phyloP scores from a whole-genome alignment of 306 rosid genomes.

The Prunus armeniaca region DNA sequence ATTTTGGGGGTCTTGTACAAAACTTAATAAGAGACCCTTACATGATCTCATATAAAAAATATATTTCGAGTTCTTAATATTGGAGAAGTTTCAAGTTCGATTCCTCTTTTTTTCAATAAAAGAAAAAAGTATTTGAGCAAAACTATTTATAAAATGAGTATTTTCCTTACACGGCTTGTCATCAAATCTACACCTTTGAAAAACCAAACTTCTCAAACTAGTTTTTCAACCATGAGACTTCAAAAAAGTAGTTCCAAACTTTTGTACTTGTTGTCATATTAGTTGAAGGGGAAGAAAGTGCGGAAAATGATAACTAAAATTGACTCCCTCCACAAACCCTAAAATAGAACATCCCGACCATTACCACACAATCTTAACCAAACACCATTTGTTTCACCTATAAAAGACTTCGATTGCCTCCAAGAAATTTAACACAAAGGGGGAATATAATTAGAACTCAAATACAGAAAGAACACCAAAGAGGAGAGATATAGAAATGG shows the following conservation, averaged over 20 bases:
- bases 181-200: no score
- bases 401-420: not conserved
- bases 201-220: not conserved
- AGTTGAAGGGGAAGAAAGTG: not conserved
- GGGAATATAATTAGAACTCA: not conserved
- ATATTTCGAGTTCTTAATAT: no score
- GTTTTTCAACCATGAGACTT: not conserved
- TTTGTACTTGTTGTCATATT: not conserved
- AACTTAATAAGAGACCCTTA: no score
- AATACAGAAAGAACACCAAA: conserved; percentile 13
- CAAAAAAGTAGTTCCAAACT: not conserved
- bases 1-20: no score
- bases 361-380: conserved; percentile 1
- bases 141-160: no score
- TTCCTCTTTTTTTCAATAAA: no score
- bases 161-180: no score
- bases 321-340: not conserved
- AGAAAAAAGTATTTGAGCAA: no score
- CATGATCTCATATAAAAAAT: no score
- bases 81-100: no score
- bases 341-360: not conserved
- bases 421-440: conserved; percentile 3
- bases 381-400: not conserved
- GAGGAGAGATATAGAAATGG: conserved; percentile 31
- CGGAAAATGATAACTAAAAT: conserved; percentile 1